Percentiles rank a stretch among this genome's conserved stretches.
Conservation (phyloP, 805 yeast species). For the Yarrowia osloensis region DNA sequence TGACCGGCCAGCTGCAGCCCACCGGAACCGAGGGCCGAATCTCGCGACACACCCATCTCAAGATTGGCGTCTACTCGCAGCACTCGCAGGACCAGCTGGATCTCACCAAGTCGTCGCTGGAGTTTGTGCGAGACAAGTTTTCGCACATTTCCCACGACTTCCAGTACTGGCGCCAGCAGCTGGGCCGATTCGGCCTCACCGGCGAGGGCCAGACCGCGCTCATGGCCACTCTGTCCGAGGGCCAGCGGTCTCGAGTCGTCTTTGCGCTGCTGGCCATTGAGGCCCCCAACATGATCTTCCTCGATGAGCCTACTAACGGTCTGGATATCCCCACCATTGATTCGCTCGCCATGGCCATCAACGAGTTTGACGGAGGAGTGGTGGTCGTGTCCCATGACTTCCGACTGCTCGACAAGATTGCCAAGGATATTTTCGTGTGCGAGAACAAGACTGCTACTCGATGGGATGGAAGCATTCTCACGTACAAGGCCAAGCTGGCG, state of each 20-base stretch:
- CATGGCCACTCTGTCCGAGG: constrained; percentile 98
- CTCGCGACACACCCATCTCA: constrained; percentile 94
- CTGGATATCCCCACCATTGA: constrained; percentile 97
- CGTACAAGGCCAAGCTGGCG: constrained; percentile 93
- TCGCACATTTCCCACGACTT: constrained; percentile 89
- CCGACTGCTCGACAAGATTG: constrained; percentile 95
- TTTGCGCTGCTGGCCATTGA: constrained; percentile 95
- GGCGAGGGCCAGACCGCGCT: constrained; percentile 99
- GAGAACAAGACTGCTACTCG: constrained; percentile 93
- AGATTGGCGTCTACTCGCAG: constrained; percentile 98
- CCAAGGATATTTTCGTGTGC: constrained; percentile 95
- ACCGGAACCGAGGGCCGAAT: constrained; percentile 83
- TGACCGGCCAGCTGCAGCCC: constrained; percentile 91
- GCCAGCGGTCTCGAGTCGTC: constrained; percentile 98
- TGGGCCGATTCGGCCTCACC: constrained; percentile 97
- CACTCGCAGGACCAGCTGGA: constrained; percentile 98
- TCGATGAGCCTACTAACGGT: constrained; percentile 99
- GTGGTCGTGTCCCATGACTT: constrained; percentile 98
- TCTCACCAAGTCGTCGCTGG: constrained; percentile 90
- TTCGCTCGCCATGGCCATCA: constrained; percentile 94
- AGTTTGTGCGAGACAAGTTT: constrained; percentile 94
- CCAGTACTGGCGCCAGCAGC: constrained; percentile 94
- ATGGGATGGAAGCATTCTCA: constrained; percentile 92
- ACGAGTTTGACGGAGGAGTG: constrained; percentile 95
- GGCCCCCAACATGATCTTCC: constrained; percentile 87